Conservation (phyloP, 73 alveolate species). For the Paramecium sonneborni region DNA sequence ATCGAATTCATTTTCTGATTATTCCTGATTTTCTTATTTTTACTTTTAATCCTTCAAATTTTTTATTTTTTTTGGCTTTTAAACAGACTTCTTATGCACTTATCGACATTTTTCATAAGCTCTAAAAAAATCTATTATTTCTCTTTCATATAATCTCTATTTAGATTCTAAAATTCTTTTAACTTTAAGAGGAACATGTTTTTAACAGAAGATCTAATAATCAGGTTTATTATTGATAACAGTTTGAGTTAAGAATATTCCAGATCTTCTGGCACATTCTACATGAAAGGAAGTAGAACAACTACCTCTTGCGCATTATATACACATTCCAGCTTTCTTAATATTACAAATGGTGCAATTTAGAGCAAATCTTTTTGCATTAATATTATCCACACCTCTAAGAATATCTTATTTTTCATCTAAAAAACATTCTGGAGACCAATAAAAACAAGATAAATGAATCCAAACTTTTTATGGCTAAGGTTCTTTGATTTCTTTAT, state of each 20-base stretch:
- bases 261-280: constrained; percentile 67
- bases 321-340: constrained; percentile 56
- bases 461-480: constrained; percentile 51
- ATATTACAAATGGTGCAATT: constrained; percentile 57
- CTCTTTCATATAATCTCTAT: constrained; percentile 58
- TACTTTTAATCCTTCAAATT: background rate
- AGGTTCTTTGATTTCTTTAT: constrained; percentile 53
- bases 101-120: constrained; percentile 35
- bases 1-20: background rate
- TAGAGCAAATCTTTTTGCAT: constrained; percentile 43
- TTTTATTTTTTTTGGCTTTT: constrained; percentile 18
- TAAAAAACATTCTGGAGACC: constrained; percentile 65
- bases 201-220: constrained; percentile 44
- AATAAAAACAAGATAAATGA: constrained; percentile 64
- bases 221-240: constrained; percentile 37
- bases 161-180: constrained; percentile 60
- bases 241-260: constrained; percentile 38
- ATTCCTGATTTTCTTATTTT: background rate
- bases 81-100: background rate
- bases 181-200: constrained; percentile 58
- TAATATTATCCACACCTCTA: constrained; percentile 58
- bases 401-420: constrained; percentile 50
- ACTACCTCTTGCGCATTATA: constrained; percentile 59
- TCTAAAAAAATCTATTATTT: constrained; percentile 55
- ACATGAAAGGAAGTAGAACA: constrained; percentile 59